Evolutionary conservation across 495 filamentous ascomycete genomes (phyloP).

Genomic region (Penicillium cinerascens): DNA sequence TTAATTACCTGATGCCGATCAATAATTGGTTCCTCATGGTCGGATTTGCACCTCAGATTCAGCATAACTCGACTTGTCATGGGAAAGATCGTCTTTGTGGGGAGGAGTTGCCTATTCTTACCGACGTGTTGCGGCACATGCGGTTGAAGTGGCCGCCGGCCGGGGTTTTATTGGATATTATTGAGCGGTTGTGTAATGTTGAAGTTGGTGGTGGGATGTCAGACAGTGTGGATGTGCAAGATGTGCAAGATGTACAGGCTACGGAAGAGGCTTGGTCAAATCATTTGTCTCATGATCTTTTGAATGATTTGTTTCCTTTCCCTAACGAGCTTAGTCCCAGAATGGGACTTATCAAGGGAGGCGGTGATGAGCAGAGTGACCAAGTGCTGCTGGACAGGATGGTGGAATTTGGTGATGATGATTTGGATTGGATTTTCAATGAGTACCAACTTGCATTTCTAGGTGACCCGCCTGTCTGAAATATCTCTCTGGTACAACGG

Average conservation of each 20-base stretch:
- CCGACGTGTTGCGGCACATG: neutral
- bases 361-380: neutral
- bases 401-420: slow-evolving; percentile 1
- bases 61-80: slow-evolving; percentile 1
- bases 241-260: neutral
- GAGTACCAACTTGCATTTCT: slow-evolving; percentile 7
- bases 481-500: too few relatives aligned
- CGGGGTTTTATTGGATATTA: slow-evolving; percentile 3
- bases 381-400: slow-evolving; percentile 1
- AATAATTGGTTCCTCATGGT: slow-evolving; percentile 14
- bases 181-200: neutral
- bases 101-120: slow-evolving; percentile 4
- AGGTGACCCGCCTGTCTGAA: neutral
- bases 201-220: neutral
- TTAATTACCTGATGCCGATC: slow-evolving; percentile 8
- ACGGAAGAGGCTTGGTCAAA: neutral
- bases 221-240: neutral
- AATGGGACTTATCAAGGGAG: neutral
- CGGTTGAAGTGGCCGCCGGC: slow-evolving; percentile 4
- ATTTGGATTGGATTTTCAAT: slow-evolving; percentile 12
- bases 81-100: slow-evolving; percentile 3
- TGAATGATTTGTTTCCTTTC: slow-evolving; percentile 3
- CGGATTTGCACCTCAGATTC: slow-evolving; percentile 8
- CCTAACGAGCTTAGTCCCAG: neutral
- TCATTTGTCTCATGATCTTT: neutral